These are phyloP conservation scores for Albizia julibrissin DNA, from an alignment of 306 rosid species.

Conservation along the genomic window DNA sequence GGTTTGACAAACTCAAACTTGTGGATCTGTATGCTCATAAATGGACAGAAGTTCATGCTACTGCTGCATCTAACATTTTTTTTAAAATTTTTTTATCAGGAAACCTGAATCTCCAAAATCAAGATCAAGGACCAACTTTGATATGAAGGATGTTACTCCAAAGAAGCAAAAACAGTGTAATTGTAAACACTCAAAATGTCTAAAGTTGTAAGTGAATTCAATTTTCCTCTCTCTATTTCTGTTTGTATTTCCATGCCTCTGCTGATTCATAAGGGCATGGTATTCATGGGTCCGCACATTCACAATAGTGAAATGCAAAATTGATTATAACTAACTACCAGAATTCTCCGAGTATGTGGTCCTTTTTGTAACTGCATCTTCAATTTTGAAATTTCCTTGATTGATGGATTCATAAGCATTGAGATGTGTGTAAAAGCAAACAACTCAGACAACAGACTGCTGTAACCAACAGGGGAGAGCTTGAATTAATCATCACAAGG, in stretches of 20 bases:
- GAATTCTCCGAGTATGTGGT: conserved; percentile 10
- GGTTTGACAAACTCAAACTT: conserved; percentile 30
- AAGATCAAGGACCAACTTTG: conserved; percentile 65
- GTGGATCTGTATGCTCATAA: neutral
- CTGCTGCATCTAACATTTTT: neutral
- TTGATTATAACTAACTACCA: conserved; percentile 15
- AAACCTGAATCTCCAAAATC: conserved; percentile 94
- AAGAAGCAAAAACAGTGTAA: conserved; percentile 97
- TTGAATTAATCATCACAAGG: neutral
- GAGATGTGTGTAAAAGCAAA: neutral
- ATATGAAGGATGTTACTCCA: conserved; percentile 81
- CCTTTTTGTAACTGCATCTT: conserved; percentile 12
- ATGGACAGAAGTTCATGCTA: neutral
- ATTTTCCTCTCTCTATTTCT: conserved; percentile 24
- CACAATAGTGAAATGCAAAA: conserved; percentile 19
- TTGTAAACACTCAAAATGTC: conserved; percentile 91
- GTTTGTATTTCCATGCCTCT: conserved; percentile 10
- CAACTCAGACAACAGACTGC: neutral
- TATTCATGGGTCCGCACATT: neutral
- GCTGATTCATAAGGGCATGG: conserved; percentile 1
- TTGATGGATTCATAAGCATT: neutral
- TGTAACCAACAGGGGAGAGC: conserved; percentile 11
- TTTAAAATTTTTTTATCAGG: conserved; percentile 47
- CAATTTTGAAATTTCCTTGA: neutral
- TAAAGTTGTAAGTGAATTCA: conserved; percentile 80